These are phyloP conservation scores for Aureobasidium lini DNA, from an alignment of 2,329 filamentous ascomycete species.

Conservation along the genomic window DNA sequence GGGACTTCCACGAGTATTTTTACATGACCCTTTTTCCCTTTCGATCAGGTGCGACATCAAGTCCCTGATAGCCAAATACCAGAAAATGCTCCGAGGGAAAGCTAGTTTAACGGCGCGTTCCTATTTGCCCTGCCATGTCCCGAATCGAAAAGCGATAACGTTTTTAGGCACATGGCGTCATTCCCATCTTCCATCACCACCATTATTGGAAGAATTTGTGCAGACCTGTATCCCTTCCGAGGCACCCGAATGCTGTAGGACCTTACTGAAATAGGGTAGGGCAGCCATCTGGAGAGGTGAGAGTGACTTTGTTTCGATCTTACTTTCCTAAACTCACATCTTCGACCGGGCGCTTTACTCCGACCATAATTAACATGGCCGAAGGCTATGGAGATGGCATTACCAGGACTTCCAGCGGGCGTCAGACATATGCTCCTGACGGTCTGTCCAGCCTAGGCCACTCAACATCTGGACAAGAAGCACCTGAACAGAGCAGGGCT, in stretches of 20 bases:
- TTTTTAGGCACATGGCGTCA: slow-evolving; percentile 1
- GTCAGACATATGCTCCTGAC: slow-evolving; percentile 7
- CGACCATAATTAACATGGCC: background rate
- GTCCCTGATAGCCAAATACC: background rate
- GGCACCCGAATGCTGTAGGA: background rate
- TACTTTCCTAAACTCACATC: background rate
- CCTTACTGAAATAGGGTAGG: background rate
- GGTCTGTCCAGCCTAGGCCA: background rate
- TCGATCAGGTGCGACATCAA: background rate
- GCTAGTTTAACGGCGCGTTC: background rate
- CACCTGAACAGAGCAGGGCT: background rate
- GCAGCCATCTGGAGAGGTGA: background rate
- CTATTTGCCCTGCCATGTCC: background rate
- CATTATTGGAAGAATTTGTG: background rate
- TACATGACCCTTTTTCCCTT: no score
- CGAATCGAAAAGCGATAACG: background rate
- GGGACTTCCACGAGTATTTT: no score
- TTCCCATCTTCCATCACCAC: background rate
- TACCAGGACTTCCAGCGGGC: slow-evolving; percentile 3
- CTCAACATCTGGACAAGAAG: background rate
- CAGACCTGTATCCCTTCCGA: background rate
- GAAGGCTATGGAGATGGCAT: slow-evolving; percentile 5
- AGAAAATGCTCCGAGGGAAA: slow-evolving; percentile 1
- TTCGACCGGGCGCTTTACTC: background rate
- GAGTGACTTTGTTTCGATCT: background rate